Evolutionary conservation across 2,329 filamentous ascomycete species (phyloP).

Genomic region (Botrytis porri): DNA sequence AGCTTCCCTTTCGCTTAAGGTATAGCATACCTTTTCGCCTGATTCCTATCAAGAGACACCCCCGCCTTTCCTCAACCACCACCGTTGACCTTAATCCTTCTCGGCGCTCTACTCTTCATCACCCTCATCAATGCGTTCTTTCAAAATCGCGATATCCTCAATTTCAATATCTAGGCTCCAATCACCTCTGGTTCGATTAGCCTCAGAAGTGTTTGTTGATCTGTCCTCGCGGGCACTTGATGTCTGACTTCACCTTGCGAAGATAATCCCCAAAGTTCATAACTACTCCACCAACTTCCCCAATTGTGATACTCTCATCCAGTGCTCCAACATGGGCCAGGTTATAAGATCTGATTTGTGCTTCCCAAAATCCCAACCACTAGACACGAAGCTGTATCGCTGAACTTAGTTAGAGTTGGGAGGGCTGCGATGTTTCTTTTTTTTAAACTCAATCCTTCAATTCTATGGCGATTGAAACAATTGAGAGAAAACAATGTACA

Average conservation of each 20-base stretch:
- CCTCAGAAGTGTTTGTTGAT: neutral
- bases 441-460: too few species aligned
- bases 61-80: too few species aligned
- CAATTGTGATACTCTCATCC: neutral
- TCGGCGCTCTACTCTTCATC: neutral
- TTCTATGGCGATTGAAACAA: too few species aligned
- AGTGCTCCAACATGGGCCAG: too few species aligned
- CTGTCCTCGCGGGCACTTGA: neutral
- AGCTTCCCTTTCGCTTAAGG: neutral
- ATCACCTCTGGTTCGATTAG: neutral
- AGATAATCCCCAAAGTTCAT: neutral
- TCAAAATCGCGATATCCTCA: neutral
- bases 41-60: neutral
- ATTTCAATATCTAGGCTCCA: neutral
- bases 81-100: neutral
- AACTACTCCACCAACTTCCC: neutral
- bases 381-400: too few species aligned
- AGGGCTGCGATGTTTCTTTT: too few species aligned
- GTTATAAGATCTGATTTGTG: too few species aligned
- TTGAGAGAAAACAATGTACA: too few species aligned
- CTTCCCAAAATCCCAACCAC: too few species aligned
- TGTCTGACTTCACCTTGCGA: neutral
- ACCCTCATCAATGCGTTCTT: neutral
- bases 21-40: too few species aligned
- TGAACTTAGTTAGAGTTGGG: too few species aligned